Evolutionary conservation across 805 yeast genomes (phyloP).

Genomic region (Starmerella apis): DNA sequence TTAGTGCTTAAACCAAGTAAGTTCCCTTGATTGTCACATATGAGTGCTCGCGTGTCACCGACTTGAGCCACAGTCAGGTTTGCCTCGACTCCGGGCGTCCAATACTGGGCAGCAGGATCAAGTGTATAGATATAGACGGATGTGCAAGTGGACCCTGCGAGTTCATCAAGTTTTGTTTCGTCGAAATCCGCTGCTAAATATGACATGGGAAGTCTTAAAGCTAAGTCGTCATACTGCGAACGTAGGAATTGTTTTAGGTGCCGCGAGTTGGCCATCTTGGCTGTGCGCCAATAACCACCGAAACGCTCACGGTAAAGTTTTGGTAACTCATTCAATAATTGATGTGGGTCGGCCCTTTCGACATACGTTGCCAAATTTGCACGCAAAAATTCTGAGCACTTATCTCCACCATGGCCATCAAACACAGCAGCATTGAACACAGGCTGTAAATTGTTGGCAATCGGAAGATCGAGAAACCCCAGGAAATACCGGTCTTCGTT

Average conservation of each 20-base stretch:
- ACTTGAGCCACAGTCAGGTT: conserved; percentile 74
- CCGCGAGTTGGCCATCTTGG: conserved; percentile 9
- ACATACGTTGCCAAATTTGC: conserved; percentile 44
- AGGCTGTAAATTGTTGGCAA: conserved; percentile 24
- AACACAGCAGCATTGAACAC: conserved; percentile 66
- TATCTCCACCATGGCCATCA: conserved; percentile 92
- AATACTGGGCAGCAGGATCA: conserved; percentile 35
- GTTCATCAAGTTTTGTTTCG: conserved; percentile 30
- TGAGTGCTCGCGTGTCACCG: conserved; percentile 80
- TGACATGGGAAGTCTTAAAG: conserved; percentile 50
- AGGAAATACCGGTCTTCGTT: conserved; percentile 79
- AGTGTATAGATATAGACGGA: conserved; percentile 47
- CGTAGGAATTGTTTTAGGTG: conserved; percentile 36
- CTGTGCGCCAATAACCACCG: conserved; percentile 76
- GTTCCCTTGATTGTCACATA: conserved; percentile 71
- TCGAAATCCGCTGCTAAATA: conserved; percentile 57
- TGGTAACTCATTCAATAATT: conserved; percentile 38
- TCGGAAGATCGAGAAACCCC: conserved; percentile 41
- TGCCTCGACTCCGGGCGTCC: conserved; percentile 56
- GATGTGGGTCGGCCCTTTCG: conserved; percentile 36
- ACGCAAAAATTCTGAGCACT: conserved; percentile 54
- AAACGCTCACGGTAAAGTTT: conserved; percentile 47
- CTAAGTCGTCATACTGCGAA: conserved; percentile 44
- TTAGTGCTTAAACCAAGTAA: conserved; percentile 68
- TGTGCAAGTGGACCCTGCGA: conserved; percentile 63